phyloP scores from a whole-genome alignment of 768 basidiomycete genomes.

The Suillus plorans region DNA sequence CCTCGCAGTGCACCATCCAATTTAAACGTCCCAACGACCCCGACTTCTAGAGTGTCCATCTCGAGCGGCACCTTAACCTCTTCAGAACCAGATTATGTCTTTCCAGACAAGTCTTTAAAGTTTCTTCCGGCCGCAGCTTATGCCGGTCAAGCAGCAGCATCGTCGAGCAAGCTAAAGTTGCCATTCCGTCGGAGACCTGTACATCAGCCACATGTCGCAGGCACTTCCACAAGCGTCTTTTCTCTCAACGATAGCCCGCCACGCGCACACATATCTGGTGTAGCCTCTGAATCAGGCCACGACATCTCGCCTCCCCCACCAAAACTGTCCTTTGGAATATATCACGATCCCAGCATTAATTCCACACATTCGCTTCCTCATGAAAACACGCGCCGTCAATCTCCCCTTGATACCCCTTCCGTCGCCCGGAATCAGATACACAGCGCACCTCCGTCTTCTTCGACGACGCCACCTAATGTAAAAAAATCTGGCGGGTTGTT shows the following conservation, averaged over 20 bases:
- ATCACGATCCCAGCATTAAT: constrained; percentile 49
- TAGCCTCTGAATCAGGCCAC: constrained; percentile 45
- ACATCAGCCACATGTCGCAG: constrained; percentile 14
- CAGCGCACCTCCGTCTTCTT: constrained; percentile 8
- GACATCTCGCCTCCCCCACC: constrained; percentile 57
- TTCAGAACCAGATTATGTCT: constrained; percentile 34
- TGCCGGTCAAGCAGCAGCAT: constrained; percentile 24
- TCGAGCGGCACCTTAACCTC: constrained; percentile 17
- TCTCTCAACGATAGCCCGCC: constrained; percentile 27
- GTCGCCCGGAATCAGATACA: constrained; percentile 13
- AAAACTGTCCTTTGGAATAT: constrained; percentile 61
- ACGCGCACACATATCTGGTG: constrained; percentile 34
- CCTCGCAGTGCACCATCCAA: constrained; percentile 6
- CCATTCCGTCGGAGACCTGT: constrained; percentile 42
- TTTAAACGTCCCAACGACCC: neutral
- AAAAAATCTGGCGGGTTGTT: constrained; percentile 37
- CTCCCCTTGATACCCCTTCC: constrained; percentile 20
- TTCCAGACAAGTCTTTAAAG: constrained; percentile 20
- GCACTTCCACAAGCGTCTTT: constrained; percentile 9
- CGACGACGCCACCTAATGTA: constrained; percentile 17
- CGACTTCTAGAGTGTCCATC: constrained; percentile 17
- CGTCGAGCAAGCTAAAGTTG: constrained; percentile 45
- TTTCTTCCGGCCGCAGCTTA: constrained; percentile 16
- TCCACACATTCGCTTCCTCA: constrained; percentile 68
- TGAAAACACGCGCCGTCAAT: constrained; percentile 24